phyloP scores from a whole-genome alignment of 2,329 filamentous ascomycete genomes.

The Trichoderma sp. region DNA sequence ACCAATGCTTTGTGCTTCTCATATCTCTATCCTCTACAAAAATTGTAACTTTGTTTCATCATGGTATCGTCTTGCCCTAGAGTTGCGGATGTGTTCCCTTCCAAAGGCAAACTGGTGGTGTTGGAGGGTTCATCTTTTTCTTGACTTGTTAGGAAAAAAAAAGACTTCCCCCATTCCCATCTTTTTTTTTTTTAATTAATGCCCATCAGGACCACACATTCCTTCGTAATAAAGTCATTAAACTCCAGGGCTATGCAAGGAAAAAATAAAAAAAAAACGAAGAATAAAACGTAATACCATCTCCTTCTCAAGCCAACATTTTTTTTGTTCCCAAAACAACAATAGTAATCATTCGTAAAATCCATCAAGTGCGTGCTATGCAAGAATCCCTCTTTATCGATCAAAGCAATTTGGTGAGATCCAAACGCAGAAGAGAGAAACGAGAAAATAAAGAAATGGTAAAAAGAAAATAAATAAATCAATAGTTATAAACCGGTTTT shows the following conservation, averaged over 20 bases:
- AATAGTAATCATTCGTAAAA: conserved; percentile 31
- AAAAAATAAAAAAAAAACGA: conserved; percentile 8
- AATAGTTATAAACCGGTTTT: background rate
- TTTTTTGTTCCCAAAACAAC: conserved; percentile 29
- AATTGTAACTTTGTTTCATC: conserved; percentile 14
- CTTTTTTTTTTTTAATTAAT: conserved; percentile 2
- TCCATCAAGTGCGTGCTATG: conserved; percentile 28
- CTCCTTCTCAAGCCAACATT: conserved; percentile 16
- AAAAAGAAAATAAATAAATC: conserved; percentile 6
- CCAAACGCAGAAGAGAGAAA: conserved; percentile 1
- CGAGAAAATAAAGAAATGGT: background rate
- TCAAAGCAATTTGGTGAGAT: conserved; percentile 15
- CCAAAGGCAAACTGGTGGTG: conserved; percentile 20
- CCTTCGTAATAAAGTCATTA: conserved; percentile 15
- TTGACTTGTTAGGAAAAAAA: background rate
- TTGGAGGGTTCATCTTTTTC: background rate
- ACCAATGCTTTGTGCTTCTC: conserved; percentile 20
- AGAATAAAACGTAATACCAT: conserved; percentile 26
- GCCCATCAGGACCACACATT: conserved; percentile 15
- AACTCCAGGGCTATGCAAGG: conserved; percentile 35
- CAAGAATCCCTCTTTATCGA: conserved; percentile 24
- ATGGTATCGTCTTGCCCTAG: conserved; percentile 25
- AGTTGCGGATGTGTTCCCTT: conserved; percentile 11
- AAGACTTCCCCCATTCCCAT: background rate
- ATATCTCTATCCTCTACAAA: conserved; percentile 25